Evolutionary conservation across 163 green algal genomes (phyloP).

Genomic region (Chloromonas sp.): DNA sequence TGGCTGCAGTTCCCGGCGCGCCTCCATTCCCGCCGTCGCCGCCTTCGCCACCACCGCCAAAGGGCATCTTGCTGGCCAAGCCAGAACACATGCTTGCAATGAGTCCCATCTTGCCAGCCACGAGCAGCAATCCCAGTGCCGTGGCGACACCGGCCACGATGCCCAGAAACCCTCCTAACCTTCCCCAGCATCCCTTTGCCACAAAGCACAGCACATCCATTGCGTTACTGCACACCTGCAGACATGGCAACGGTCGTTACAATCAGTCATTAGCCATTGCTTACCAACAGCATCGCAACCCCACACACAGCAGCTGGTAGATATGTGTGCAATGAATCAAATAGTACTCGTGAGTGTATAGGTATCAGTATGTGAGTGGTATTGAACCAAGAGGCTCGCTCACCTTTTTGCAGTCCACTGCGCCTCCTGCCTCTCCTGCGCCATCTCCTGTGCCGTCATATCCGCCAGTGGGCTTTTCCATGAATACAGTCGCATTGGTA

Average conservation of each 20-base stretch:
- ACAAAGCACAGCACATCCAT: slow-evolving; percentile 31
- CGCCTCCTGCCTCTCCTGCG: not conserved
- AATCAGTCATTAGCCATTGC: not conserved
- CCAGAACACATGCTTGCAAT: not conserved
- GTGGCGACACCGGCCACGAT: slow-evolving; percentile 1
- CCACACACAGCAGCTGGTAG: not conserved
- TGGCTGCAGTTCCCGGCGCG: too few species aligned
- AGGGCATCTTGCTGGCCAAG: not conserved
- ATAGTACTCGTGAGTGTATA: not conserved
- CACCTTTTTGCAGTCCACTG: slow-evolving; percentile 18
- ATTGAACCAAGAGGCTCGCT: not conserved
- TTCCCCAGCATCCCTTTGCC: slow-evolving; percentile 30
- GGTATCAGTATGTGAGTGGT: not conserved
- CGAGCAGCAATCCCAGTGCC: slow-evolving; percentile 9
- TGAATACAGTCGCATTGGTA: slow-evolving; percentile 61
- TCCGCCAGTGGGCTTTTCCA: slow-evolving; percentile 26
- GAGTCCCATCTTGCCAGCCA: not conserved
- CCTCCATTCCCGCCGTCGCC: too few species aligned
- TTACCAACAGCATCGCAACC: not conserved
- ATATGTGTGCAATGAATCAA: not conserved
- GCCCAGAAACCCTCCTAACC: slow-evolving; percentile 27
- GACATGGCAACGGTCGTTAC: not conserved
- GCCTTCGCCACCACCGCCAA: too few species aligned
- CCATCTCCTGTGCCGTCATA: slow-evolving; percentile 37
- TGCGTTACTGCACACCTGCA: slow-evolving; percentile 18